Conservation (phyloP, 257 asterid species). For the Solanum sejunctum region DNA sequence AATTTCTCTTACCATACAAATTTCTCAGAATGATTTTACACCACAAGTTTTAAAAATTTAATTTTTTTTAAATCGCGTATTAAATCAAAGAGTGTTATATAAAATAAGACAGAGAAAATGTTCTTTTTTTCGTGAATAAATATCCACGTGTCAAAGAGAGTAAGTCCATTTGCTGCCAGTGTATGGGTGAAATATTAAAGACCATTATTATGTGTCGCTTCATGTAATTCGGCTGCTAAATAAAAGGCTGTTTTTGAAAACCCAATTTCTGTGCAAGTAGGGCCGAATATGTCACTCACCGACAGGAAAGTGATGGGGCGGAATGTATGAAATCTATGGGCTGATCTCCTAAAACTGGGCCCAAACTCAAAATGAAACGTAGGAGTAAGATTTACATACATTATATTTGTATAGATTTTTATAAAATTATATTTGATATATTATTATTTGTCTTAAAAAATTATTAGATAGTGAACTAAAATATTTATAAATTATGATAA, state of each 20-base stretch:
- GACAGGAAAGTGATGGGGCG: slow-evolving; percentile 3
- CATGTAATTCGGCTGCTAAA: not conserved
- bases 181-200: not conserved
- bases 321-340: slow-evolving; percentile 5
- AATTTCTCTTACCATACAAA: no score
- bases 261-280: not conserved
- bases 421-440: not conserved
- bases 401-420: fast-evolving
- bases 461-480: not conserved
- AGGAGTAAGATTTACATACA: not conserved
- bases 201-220: not conserved
- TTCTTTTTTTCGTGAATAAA: not conserved
- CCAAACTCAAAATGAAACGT: not conserved
- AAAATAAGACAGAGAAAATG: not conserved
- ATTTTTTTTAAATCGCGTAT: no score
- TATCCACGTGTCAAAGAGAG: not conserved
- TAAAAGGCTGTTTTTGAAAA: not conserved
- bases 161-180: not conserved
- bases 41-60: not conserved
- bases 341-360: not conserved
- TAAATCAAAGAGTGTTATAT: not conserved
- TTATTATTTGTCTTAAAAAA: not conserved
- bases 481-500: no score
- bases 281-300: slow-evolving; percentile 1
- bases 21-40: no score